Conservation (phyloP, 139 green algal genomes). For the Haematococcus sp. region DNA sequence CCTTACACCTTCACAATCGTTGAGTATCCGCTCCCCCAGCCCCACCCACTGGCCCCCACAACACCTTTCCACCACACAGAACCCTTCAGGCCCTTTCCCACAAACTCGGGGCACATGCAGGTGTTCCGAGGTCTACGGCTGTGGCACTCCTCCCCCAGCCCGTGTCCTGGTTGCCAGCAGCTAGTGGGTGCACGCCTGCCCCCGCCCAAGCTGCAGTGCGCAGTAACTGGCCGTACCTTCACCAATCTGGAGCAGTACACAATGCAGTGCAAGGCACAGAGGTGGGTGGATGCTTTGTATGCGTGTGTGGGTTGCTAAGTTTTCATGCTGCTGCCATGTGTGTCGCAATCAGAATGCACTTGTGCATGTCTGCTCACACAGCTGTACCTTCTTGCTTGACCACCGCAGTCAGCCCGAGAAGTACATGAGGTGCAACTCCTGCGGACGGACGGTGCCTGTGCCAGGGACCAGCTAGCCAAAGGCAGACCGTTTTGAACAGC, state of each 20-base stretch:
- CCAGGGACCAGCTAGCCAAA: no score
- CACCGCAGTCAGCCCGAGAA: not conserved
- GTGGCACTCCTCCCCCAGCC: slow-evolving; percentile 53
- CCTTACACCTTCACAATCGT: not conserved
- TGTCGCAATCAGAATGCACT: not conserved
- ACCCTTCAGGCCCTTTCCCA: no score
- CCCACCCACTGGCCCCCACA: not conserved
- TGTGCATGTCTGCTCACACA: not conserved
- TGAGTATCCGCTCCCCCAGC: not conserved
- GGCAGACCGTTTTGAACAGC: no score
- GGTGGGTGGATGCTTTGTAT: not conserved
- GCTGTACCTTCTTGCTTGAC: not conserved
- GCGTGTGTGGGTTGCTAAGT: not conserved
- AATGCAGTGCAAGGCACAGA: not conserved
- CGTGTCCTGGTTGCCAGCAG: slow-evolving; percentile 31
- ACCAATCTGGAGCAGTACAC: not conserved
- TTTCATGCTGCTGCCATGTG: no score
- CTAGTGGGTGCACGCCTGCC: slow-evolving; percentile 24
- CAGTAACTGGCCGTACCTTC: not conserved
- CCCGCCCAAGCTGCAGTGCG: slow-evolving; percentile 1
- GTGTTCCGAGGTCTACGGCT: slow-evolving; percentile 52
- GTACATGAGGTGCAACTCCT: not conserved
- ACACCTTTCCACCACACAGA: no score
- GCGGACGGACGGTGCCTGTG: not conserved
- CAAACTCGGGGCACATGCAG: no score